phyloP scores from a whole-genome alignment of 768 basidiomycete species.

The Rhizopogon salebrosus region DNA sequence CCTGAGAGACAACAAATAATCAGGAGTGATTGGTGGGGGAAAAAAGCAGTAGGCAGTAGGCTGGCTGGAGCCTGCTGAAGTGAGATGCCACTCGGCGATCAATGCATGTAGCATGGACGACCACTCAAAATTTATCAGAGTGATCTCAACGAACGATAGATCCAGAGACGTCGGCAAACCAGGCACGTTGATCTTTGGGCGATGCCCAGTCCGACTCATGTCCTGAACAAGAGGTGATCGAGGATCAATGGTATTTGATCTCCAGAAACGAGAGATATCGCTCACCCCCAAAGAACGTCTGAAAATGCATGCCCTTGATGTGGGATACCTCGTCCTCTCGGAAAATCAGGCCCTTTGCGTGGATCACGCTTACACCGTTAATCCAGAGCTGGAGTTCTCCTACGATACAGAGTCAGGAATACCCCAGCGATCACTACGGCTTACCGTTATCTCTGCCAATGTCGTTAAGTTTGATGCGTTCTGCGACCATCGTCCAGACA shows the following conservation, averaged over 20 bases:
- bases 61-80: too few species aligned
- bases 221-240: constrained; percentile 28
- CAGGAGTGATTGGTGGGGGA: too few species aligned
- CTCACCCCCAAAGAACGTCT: constrained; percentile 76
- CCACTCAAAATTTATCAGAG: neutral
- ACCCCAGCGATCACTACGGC: constrained; percentile 6
- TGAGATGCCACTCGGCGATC: too few species aligned
- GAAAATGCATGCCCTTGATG: constrained; percentile 67
- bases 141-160: constrained; percentile 22
- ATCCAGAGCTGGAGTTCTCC: constrained; percentile 66
- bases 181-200: constrained; percentile 52
- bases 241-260: neutral
- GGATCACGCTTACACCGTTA: constrained; percentile 54
- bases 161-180: constrained; percentile 54
- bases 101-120: neutral
- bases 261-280: neutral
- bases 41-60: too few species aligned
- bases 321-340: constrained; percentile 31
- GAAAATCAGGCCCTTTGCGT: constrained; percentile 42
- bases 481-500: constrained; percentile 58
- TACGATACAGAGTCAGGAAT: constrained; percentile 14
- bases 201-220: constrained; percentile 55
- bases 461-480: constrained; percentile 68
- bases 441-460: constrained; percentile 53
- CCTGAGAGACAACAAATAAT: too few species aligned